These are phyloP conservation scores for Xylariaceae sp. DNA, from an alignment of 2,329 filamentous ascomycete species.

Conservation along the genomic window DNA sequence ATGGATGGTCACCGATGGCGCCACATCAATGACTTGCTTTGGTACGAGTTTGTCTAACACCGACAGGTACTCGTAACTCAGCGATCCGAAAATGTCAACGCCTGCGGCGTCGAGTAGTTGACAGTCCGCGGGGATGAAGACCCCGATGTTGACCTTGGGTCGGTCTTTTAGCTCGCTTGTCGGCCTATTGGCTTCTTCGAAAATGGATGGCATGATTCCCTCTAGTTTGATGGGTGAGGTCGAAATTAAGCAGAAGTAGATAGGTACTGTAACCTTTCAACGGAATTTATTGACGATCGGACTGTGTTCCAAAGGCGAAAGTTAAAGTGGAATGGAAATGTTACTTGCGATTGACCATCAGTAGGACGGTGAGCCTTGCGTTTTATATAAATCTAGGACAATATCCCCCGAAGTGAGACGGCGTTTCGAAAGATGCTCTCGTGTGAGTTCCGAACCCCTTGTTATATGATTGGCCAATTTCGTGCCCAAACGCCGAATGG, in stretches of 20 bases:
- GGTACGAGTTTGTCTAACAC: constrained; percentile 32
- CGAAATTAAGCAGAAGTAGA: no score
- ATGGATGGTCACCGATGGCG: constrained; percentile 40
- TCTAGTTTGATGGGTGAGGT: no score
- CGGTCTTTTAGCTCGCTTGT: constrained; percentile 6
- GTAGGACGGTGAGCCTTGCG: no score
- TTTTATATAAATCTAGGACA: no score
- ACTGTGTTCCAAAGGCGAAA: no score
- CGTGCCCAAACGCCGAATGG: no score
- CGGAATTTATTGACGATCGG: no score
- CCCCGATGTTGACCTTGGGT: constrained; percentile 42
- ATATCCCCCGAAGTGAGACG: constrained; percentile 12
- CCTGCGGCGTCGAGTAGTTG: constrained; percentile 50
- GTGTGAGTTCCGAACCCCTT: constrained; percentile 1
- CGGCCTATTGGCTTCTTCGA: constrained; percentile 12
- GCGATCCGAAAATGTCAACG: constrained; percentile 46
- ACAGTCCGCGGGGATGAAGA: constrained; percentile 44
- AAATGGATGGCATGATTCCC: constrained; percentile 9
- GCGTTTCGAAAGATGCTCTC: background rate
- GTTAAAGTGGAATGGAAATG: no score
- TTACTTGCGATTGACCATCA: no score
- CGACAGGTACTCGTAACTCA: constrained; percentile 43
- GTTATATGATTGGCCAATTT: constrained; percentile 28
- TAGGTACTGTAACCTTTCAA: no score
- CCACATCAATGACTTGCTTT: constrained; percentile 34